Conservation (phyloP, 2,329 filamentous ascomycete species). For the Alternaria postmessia region DNA sequence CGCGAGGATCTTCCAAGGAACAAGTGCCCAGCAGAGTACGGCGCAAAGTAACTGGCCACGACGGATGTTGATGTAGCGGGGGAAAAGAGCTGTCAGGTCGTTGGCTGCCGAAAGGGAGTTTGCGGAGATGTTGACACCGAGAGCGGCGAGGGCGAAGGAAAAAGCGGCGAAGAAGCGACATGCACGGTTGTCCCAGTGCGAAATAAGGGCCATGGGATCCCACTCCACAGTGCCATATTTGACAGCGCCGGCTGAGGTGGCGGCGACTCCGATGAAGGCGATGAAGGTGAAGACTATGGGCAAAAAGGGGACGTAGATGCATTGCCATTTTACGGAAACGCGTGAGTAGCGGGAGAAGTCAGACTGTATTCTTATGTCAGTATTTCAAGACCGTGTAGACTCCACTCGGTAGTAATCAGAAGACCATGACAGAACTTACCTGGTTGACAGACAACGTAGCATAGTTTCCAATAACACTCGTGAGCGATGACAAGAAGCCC, state of each 20-base stretch:
- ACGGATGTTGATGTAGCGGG: constrained; percentile 62
- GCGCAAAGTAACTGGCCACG: constrained; percentile 58
- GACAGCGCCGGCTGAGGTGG: constrained; percentile 62
- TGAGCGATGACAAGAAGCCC: constrained; percentile 61
- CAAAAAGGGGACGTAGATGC: constrained; percentile 60
- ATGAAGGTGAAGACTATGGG: constrained; percentile 64
- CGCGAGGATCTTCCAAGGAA: constrained; percentile 58
- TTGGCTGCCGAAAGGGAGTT: constrained; percentile 64
- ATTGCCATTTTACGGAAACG: constrained; percentile 58
- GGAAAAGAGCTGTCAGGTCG: constrained; percentile 62
- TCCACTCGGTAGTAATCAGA: neutral
- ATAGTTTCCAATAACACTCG: constrained; percentile 60
- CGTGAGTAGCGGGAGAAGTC: constrained; percentile 66
- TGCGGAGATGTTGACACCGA: constrained; percentile 63
- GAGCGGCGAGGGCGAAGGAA: constrained; percentile 58
- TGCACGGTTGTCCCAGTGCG: constrained; percentile 50
- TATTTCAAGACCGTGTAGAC: constrained; percentile 21
- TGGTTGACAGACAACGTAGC: constrained; percentile 62
- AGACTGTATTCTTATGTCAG: constrained; percentile 49
- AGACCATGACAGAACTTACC: constrained; percentile 27
- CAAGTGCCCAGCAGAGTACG: constrained; percentile 54
- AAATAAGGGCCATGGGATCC: constrained; percentile 54
- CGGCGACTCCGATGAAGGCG: constrained; percentile 65
- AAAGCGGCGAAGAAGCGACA: constrained; percentile 53
- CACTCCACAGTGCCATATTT: constrained; percentile 59